phyloP scores from a whole-genome alignment of 2,329 filamentous ascomycete genomes.

The Dothidotthia symphoricarpi region DNA sequence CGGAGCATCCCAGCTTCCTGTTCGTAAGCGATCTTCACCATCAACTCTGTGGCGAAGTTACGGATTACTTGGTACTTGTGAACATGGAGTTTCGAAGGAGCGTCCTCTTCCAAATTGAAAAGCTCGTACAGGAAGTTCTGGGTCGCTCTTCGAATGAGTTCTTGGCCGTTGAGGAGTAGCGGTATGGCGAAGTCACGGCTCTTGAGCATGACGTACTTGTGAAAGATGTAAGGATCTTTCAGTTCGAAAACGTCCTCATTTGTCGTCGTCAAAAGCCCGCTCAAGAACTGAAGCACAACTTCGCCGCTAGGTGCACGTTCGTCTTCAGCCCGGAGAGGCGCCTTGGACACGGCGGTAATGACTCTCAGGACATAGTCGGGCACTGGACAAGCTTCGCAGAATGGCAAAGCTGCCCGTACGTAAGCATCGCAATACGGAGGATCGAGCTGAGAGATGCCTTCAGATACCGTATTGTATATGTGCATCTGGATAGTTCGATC shows the following conservation, averaged over 20 bases:
- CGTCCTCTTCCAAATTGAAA: slow-evolving; percentile 20
- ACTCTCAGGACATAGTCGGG: slow-evolving; percentile 17
- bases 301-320: slow-evolving; percentile 23
- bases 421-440: slow-evolving; percentile 32
- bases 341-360: slow-evolving; percentile 21
- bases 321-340: slow-evolving; percentile 10
- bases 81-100: slow-evolving; percentile 13
- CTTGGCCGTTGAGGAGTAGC: slow-evolving; percentile 32
- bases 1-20: slow-evolving; percentile 23
- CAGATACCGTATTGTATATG: slow-evolving; percentile 26
- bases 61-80: slow-evolving; percentile 25
- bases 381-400: slow-evolving; percentile 26
- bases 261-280: slow-evolving; percentile 18
- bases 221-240: slow-evolving; percentile 22
- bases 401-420: slow-evolving; percentile 32
- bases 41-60: slow-evolving; percentile 17
- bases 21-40: slow-evolving; percentile 24
- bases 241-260: slow-evolving; percentile 24
- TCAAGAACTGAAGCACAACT: slow-evolving; percentile 29
- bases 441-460: slow-evolving; percentile 28
- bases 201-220: slow-evolving; percentile 17
- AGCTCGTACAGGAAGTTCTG: slow-evolving; percentile 22
- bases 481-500: slow-evolving; percentile 15
- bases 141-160: slow-evolving; percentile 27
- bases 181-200: slow-evolving; percentile 19